Percentiles rank a stretch among this genome's conserved stretches.
These are phyloP conservation scores for Trametes villosa DNA, from an alignment of 768 basidiomycete genomes.

Conservation along the genomic window DNA sequence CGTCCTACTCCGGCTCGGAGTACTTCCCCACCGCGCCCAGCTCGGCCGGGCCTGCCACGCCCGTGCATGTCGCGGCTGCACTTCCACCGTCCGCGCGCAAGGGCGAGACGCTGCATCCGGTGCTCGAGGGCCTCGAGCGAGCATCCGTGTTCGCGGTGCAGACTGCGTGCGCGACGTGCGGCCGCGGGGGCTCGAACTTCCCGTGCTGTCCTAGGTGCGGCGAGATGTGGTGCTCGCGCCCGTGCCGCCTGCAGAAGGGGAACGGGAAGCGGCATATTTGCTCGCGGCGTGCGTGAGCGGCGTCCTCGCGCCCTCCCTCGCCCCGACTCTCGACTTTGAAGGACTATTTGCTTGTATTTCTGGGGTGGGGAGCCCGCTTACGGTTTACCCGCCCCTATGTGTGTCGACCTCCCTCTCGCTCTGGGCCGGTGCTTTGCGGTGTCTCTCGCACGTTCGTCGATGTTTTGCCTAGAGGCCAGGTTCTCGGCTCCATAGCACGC, in stretches of 20 bases:
- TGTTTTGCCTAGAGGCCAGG: neutral
- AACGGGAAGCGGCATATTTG: slow-evolving; percentile 26
- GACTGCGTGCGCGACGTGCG: slow-evolving; percentile 36
- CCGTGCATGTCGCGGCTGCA: slow-evolving; percentile 19
- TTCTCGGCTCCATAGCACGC: slow-evolving; percentile 6
- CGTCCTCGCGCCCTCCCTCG: neutral
- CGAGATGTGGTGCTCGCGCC: slow-evolving; percentile 38
- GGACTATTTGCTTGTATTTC: no score
- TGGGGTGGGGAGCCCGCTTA: no score
- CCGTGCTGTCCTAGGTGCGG: slow-evolving; percentile 38
- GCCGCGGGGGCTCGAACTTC: slow-evolving; percentile 35
- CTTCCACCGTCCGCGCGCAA: slow-evolving; percentile 17
- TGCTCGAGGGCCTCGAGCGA: slow-evolving; percentile 35
- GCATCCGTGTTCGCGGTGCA: slow-evolving; percentile 32
- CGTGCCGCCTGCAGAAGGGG: slow-evolving; percentile 22
- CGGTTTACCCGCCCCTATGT: neutral
- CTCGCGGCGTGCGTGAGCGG: slow-evolving; percentile 3
- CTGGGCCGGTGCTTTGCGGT: neutral
- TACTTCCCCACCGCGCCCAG: slow-evolving; percentile 35
- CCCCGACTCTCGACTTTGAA: neutral
- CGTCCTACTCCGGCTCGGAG: slow-evolving; percentile 32
- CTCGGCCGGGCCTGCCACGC: slow-evolving; percentile 34
- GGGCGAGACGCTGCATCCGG: slow-evolving; percentile 24
- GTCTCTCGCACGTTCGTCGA: neutral
- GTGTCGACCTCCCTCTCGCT: neutral